These are phyloP conservation scores for Pyrenochaeta sp. DNA, from an alignment of 2,329 filamentous ascomycete species.

Conservation along the genomic window DNA sequence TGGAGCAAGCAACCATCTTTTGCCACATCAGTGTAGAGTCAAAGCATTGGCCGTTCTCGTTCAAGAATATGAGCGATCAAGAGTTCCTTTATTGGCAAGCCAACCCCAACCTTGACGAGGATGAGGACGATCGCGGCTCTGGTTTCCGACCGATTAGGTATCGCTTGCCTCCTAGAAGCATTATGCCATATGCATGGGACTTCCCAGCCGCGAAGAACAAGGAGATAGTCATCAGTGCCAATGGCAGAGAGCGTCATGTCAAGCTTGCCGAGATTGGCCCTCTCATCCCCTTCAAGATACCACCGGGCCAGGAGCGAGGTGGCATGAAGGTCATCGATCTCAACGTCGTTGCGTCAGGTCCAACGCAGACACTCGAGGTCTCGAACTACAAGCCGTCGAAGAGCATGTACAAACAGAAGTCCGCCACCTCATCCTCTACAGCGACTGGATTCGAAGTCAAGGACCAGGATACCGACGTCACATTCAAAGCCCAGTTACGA, in stretches of 20 bases:
- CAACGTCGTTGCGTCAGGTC: constrained; percentile 93
- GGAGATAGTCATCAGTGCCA: constrained; percentile 83
- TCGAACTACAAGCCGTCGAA: constrained; percentile 94
- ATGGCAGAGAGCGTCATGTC: constrained; percentile 85
- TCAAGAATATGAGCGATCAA: constrained; percentile 96
- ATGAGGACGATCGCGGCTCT: constrained; percentile 80
- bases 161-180: constrained; percentile 88
- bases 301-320: constrained; percentile 67
- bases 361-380: constrained; percentile 91
- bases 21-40: constrained; percentile 88
- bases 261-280: constrained; percentile 97
- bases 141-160: constrained; percentile 95
- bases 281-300: constrained; percentile 90
- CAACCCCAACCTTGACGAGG: constrained; percentile 90
- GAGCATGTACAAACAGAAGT: constrained; percentile 83
- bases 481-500: constrained; percentile 86
- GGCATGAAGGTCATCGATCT: constrained; percentile 92
- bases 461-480: constrained; percentile 85
- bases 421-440: constrained; percentile 64
- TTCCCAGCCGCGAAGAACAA: constrained; percentile 98
- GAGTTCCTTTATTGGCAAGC: constrained; percentile 98
- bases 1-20: constrained; percentile 95
- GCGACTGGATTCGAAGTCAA: constrained; percentile 90
- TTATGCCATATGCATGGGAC: constrained; percentile 99
- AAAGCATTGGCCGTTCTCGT: constrained; percentile 97